These are phyloP conservation scores for maize (Zea mays) DNA, from an alignment of 176 grass and related monocot genomes.

Conservation along the genomic window Zm-B73-REFERENCE-NAM-5.0 NC_050098.1:9278001-9278500, in stretches of 20 bases:
- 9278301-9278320: conserved; percentile 69
- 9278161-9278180: conserved; percentile 46
- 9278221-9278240: background rate
- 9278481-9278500: conserved; percentile 52
- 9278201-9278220: background rate
- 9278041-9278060: background rate
- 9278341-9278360: background rate
- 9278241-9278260: conserved; percentile 22
- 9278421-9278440: conserved; percentile 87
- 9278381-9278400: conserved; percentile 4
- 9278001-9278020: conserved; percentile 1
- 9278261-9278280: conserved; percentile 64
- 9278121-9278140: conserved; percentile 39
- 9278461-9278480: conserved; percentile 84
- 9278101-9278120: conserved; percentile 25
- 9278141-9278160: conserved; percentile 45
- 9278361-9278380: background rate
- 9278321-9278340: background rate
- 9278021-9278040: conserved; percentile 5
- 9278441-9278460: conserved; percentile 53
- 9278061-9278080: background rate
- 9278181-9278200: conserved; percentile 12
- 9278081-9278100: background rate
- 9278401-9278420: conserved; percentile 25
- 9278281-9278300: conserved; percentile 89